A percentile compares a stretch with the other conserved stretches of the same genome.
Conservation (phyloP, 768 basidiomycete species). For the Cantharellus cinnabarinus region DNA sequence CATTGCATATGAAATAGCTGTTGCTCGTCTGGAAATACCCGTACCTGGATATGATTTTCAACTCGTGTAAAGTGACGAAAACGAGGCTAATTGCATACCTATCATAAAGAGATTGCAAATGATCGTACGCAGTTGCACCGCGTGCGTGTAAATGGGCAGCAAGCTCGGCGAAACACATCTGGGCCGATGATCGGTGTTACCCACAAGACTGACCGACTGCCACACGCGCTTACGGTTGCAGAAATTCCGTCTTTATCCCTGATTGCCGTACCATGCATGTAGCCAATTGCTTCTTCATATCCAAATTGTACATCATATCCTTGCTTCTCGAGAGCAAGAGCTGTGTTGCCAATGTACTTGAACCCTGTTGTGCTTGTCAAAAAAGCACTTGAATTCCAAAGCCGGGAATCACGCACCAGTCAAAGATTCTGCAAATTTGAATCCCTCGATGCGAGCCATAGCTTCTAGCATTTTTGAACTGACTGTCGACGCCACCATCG, state of each 20-base stretch:
- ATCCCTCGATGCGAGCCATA: conserved; percentile 57
- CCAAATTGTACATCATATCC: conserved; percentile 64
- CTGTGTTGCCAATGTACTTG: conserved; percentile 79
- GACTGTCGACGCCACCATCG: conserved; percentile 77
- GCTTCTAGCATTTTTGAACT: conserved; percentile 76
- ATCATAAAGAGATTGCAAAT: conserved; percentile 28
- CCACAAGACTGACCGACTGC: too few relatives aligned
- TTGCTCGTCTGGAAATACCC: conserved; percentile 40
- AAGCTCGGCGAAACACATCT: conserved; percentile 56
- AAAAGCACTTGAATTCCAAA: neutral
- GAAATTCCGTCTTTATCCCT: conserved; percentile 80
- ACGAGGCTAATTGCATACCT: conserved; percentile 9
- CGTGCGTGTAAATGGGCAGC: conserved; percentile 28
- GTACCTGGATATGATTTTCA: conserved; percentile 12
- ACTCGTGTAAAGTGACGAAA: neutral
- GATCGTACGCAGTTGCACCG: conserved; percentile 32
- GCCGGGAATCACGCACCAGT: conserved; percentile 31
- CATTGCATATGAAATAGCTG: conserved; percentile 54
- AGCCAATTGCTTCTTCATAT: conserved; percentile 87
- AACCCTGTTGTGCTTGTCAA: conserved; percentile 32
- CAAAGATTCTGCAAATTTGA: conserved; percentile 67
- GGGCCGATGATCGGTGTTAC: neutral
- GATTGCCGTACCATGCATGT: conserved; percentile 62
- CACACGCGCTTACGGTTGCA: conserved; percentile 34
- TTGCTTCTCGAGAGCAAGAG: conserved; percentile 36